Conservation (phyloP, 495 filamentous ascomycete species). For the Penicillium desertorum region DNA sequence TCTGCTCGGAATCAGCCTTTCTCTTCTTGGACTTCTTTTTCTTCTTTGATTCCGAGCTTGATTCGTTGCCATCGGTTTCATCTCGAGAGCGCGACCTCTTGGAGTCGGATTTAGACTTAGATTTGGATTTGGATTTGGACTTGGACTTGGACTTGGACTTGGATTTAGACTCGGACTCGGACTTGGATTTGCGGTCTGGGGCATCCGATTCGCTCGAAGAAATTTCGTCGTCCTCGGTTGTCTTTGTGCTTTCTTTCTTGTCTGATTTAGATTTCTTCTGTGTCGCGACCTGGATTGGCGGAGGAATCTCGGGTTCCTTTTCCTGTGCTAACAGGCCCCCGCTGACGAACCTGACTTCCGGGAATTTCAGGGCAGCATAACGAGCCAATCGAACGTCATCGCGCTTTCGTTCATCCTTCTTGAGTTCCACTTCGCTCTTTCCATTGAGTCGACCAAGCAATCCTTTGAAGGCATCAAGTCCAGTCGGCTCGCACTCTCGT, state of each 20-base stretch:
- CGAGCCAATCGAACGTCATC: constrained; percentile 63
- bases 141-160: constrained; percentile 22
- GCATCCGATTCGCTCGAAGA: constrained; percentile 11
- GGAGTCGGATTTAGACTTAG: constrained; percentile 18
- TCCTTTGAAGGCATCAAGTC: constrained; percentile 78
- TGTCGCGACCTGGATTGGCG: constrained; percentile 22
- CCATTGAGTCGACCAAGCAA: constrained; percentile 88
- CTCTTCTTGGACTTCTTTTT: constrained; percentile 52
- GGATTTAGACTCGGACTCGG: constrained; percentile 24
- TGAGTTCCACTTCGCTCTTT: constrained; percentile 66
- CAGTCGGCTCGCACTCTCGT: constrained; percentile 67
- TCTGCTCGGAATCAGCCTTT: constrained; percentile 44
- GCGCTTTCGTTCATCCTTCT: constrained; percentile 60
- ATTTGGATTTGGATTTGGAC: constrained; percentile 26
- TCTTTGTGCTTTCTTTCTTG: constrained; percentile 6
- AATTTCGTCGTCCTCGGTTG: constrained; percentile 12
- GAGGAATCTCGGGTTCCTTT: constrained; percentile 38
- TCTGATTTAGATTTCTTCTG: constrained; percentile 28
- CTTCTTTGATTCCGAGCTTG: constrained; percentile 31
- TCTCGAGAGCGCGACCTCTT: constrained; percentile 26
- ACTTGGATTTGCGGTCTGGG: constrained; percentile 17
- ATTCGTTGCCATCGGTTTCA: constrained; percentile 17
- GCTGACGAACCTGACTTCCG: constrained; percentile 73
- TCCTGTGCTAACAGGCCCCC: constrained; percentile 78
- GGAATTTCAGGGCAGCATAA: constrained; percentile 69